Evolutionary conservation across 2,329 filamentous ascomycete species (phyloP).

Genomic region (Paraconiothyrium sp.): DNA sequence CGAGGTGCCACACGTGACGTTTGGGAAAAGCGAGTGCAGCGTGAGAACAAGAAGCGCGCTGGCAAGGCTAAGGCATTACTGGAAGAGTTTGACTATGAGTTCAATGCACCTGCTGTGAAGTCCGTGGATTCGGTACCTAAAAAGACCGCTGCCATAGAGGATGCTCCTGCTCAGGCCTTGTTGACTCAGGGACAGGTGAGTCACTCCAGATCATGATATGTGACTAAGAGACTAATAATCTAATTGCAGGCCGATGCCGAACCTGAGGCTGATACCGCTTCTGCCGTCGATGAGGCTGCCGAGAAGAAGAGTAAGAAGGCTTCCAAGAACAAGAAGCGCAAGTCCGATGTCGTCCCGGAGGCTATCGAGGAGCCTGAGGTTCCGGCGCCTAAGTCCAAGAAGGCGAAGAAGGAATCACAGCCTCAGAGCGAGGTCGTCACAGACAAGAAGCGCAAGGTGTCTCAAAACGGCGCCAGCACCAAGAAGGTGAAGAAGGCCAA

Average conservation of each 20-base stretch:
- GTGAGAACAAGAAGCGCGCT: conserved; percentile 75
- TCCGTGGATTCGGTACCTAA: conserved; percentile 57
- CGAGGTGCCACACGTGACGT: conserved; percentile 75
- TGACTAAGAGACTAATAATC: not conserved
- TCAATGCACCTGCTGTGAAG: conserved; percentile 78
- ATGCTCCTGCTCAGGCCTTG: conserved; percentile 38
- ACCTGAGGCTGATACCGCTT: conserved; percentile 16
- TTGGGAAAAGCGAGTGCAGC: conserved; percentile 80
- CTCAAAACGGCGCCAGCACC: conserved; percentile 24
- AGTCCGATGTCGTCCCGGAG: conserved; percentile 30
- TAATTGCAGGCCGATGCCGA: conserved; percentile 6
- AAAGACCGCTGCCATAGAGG: conserved; percentile 35
- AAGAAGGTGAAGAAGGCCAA: conserved; percentile 44
- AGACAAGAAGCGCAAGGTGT: conserved; percentile 34
- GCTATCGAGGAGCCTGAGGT: conserved; percentile 22
- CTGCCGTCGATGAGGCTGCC: conserved; percentile 15
- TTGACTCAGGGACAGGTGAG: conserved; percentile 34
- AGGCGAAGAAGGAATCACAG: conserved; percentile 34
- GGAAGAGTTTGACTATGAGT: conserved; percentile 84
- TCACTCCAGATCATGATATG: conserved; percentile 9
- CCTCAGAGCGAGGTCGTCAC: conserved; percentile 24
- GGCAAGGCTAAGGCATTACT: conserved; percentile 78
- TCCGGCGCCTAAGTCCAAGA: conserved; percentile 31
- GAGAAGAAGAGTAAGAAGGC: conserved; percentile 26
- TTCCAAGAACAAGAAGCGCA: conserved; percentile 31